Base-by-base conservation (phyloP, 2,329 filamentous ascomycete species). In the Fusarium sp. region DNA sequence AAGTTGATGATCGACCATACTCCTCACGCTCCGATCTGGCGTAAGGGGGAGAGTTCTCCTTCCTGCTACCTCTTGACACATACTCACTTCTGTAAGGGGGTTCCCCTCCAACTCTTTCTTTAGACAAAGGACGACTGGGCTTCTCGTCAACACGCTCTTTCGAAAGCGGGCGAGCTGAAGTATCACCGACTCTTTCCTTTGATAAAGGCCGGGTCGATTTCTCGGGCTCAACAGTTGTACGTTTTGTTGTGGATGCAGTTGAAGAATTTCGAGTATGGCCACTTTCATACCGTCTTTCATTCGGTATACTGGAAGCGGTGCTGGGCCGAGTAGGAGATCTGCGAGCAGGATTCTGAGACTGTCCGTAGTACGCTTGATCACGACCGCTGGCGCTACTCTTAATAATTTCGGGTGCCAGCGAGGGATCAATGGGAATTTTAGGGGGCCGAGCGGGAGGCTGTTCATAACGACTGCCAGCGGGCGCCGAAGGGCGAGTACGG, bases 371-470 rank as follows among this genome's bases (percentile, higher is more conserved):
- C 1, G 76, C 72, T 54, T 82, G 80, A 41, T 86, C 83, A 4
- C 84, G 80, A 7, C 82, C 79, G 6, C 77, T 78, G 13, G 79
- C 75, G 1, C 79, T 77, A 34, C 81, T 79, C 51, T 81, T 84
- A 28, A 81, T 80, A 4, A 83, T 74, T 4, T 83, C 77, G 0
- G 84, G 84, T 1, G 83, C 82, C 8, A 84, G 67, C 26, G 80
- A 75, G 1, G 75, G 76, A 43, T 83, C 80, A 7, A 77, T 77
- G 8, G 71, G 58, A 46, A 74, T 58, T 31, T 71, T 72, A 31
- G 78, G 74, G 19, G 75, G 63, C 43, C 71, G 67, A 67, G 77
- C 52, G 26, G 77, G 68, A 10, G 75, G 73, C 34, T 79, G 78
- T 8, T 79, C 77, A 23, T 77, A 73, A 6, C 77, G 69, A 28